Conservation (phyloP, 1,139 yeast species). For the Taphrina wiesneri region DNA sequence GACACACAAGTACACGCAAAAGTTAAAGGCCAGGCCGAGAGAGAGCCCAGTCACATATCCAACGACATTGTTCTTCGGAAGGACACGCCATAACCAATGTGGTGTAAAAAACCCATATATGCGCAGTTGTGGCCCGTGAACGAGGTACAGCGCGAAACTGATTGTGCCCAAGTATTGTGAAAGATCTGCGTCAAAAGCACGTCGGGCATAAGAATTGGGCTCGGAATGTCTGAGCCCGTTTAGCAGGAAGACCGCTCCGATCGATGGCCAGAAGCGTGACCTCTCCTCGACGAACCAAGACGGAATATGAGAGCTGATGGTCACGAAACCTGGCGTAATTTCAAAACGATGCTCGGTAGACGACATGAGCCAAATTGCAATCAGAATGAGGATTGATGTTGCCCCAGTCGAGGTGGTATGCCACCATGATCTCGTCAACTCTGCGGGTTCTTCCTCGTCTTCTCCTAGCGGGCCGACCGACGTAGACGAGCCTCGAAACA, state of each 20-base stretch:
- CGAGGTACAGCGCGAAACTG: neutral
- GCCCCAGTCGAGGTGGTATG: no score
- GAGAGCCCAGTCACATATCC: neutral
- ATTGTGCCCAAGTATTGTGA: neutral
- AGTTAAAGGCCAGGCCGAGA: neutral
- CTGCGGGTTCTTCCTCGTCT: neutral
- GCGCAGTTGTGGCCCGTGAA: neutral
- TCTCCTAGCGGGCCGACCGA: neutral
- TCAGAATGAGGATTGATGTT: no score
- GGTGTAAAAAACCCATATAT: neutral
- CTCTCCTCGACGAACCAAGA: neutral
- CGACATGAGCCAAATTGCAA: neutral
- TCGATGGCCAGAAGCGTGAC: neutral
- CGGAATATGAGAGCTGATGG: neutral
- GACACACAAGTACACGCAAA: neutral
- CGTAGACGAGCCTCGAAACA: no score
- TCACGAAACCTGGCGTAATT: neutral
- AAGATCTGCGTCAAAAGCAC: neutral
- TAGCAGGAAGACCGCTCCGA: neutral
- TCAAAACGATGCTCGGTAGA: neutral
- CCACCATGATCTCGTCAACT: no score
- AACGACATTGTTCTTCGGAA: neutral
- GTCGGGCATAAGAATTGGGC: neutral
- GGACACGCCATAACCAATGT: neutral
- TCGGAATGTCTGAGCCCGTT: neutral